Base-by-base conservation (phyloP, 2,329 filamentous ascomycete genomes). In the Calonectria honghensis region DNA sequence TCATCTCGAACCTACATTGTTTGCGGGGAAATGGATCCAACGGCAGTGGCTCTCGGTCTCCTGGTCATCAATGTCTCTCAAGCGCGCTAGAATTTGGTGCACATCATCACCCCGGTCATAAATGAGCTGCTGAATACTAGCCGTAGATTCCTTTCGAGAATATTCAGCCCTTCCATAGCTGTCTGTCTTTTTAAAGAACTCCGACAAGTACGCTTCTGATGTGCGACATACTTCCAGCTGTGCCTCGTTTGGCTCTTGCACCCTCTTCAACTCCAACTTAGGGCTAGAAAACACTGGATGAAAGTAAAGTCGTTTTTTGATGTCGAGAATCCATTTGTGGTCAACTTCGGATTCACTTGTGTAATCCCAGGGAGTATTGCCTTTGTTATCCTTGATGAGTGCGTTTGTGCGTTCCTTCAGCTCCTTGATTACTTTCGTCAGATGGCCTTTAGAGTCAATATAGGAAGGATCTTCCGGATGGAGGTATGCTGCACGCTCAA, bases 241-340 rank as follows among this genome's bases (percentile, higher is more conserved):
- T 35, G 31, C 29, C 35, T 35, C 29, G 31, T 57, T 35, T 4
- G 52, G 52, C 6, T n/a, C 16, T 32, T 32, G 31, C 7, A 57
- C 52, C 2, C 3, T 16, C 29, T 57, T n/a, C 7, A 57, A 11
- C 18, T 57, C 52, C 29, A 57, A n/a, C 35, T 35, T 57, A 6
- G 52, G 29, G 20, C 52, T 57, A 2, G 52, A 57, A 20, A n/a
- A 13, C 18, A 57, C 31, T 57, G 52, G 52, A n/a, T 57, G 52
- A 35, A 57, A 57, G 29, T 57, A 57, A 32, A 57, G 52, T 57
- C 52, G 52, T 35, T 57, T 57, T 57, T 29, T 57, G 4, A 57
- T 57, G 52, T 57, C 52, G 18, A 57, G 31, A 57, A 57, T 57
- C 52, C 52, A 57, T 35, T 57, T 57, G 18, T 57, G 52, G 3